Conservation (phyloP, 108 stramenopile species). For the Bacterosira constricta region DNA sequence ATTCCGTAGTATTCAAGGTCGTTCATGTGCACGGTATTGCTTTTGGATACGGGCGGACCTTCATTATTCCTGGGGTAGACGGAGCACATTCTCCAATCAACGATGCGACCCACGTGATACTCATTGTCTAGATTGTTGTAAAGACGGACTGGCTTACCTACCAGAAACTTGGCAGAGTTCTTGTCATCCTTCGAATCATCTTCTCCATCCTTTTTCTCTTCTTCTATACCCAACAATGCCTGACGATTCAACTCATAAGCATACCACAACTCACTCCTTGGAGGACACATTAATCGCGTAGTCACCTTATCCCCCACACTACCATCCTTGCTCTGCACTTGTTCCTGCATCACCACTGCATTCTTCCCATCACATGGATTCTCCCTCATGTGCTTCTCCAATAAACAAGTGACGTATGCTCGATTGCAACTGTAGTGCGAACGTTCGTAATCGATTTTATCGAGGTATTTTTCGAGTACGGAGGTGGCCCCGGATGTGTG, state of each 20-base stretch:
- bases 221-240: slow-evolving; percentile 5
- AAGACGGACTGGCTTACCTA: slow-evolving; percentile 67
- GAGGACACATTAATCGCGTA: slow-evolving; percentile 20
- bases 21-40: slow-evolving; percentile 7
- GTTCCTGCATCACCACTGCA: too few species aligned
- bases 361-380: slow-evolving; percentile 41
- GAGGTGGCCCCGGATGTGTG: slow-evolving; percentile 47
- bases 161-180: slow-evolving; percentile 50
- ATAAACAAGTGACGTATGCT: slow-evolving; percentile 41
- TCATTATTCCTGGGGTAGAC: slow-evolving; percentile 17
- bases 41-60: background rate
- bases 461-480: slow-evolving; percentile 59
- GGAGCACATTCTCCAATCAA: slow-evolving; percentile 50
- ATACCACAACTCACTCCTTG: slow-evolving; percentile 51
- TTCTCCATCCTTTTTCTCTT: background rate
- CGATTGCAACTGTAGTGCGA: slow-evolving; percentile 35
- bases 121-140: slow-evolving; percentile 69
- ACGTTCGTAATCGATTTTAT: slow-evolving; percentile 34
- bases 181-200: background rate
- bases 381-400: slow-evolving; percentile 50
- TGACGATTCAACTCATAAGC: slow-evolving; percentile 30
- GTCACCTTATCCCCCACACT: slow-evolving; percentile 3
- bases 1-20: slow-evolving; percentile 45
- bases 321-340: background rate
- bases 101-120: slow-evolving; percentile 77